A percentile compares a stretch with the other conserved stretches of the same genome.
Evolutionary conservation across 345 rosid species (phyloP).

Genomic region (Brassica juncea): DNA sequence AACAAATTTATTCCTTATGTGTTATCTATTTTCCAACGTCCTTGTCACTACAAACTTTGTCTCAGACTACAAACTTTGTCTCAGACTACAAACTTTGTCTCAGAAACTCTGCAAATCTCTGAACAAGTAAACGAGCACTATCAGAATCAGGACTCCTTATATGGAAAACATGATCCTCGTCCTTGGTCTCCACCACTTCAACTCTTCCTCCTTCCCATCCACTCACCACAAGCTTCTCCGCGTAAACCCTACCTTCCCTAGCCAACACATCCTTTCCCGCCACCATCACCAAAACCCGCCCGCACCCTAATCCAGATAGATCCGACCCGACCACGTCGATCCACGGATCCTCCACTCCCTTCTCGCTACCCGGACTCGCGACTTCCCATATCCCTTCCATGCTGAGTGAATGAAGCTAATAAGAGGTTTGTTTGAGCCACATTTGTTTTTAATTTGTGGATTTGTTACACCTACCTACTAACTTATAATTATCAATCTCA

Average conservation of each 20-base stretch:
- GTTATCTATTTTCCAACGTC: neutral
- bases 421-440: too few species aligned
- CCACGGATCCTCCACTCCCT: slow-evolving; percentile 41
- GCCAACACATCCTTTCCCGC: slow-evolving; percentile 33
- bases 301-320: slow-evolving; percentile 33
- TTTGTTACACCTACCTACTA: neutral
- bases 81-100: neutral
- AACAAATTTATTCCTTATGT: neutral
- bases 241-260: neutral
- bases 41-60: neutral
- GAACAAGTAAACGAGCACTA: neutral
- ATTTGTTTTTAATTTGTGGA: neutral
- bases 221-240: neutral
- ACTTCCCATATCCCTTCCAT: slow-evolving; percentile 30
- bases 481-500: neutral
- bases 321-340: neutral
- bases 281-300: slow-evolving; percentile 18
- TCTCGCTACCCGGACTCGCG: slow-evolving; percentile 28
- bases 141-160: neutral
- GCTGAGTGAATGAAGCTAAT: too few species aligned
- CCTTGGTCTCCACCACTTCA: neutral
- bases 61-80: neutral
- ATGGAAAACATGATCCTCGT: neutral
- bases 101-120: neutral
- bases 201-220: neutral